phyloP scores from a whole-genome alignment of 2,329 filamentous ascomycete genomes.

The Colletotrichum costaricense region DNA sequence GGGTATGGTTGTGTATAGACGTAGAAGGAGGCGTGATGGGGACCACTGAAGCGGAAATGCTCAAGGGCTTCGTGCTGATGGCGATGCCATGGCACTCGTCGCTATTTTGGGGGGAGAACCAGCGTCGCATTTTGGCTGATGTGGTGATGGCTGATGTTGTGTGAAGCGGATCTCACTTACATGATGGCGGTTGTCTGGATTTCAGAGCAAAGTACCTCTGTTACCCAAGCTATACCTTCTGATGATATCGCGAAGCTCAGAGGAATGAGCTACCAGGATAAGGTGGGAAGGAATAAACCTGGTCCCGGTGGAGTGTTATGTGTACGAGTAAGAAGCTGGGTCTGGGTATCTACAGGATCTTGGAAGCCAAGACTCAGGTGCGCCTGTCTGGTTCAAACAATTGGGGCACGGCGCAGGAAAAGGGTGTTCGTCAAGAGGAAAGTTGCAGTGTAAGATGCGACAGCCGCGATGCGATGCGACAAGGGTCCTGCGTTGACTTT shows the following conservation, averaged over 20 bases:
- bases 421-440: not conserved
- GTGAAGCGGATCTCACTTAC: constrained; percentile 21
- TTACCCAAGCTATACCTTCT: not conserved
- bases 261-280: not conserved
- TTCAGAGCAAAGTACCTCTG: not conserved
- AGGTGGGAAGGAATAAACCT: not conserved
- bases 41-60: not conserved
- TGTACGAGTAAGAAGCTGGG: not conserved
- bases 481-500: constrained; percentile 26
- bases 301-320: constrained; percentile 3
- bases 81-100: constrained; percentile 9
- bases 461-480: constrained; percentile 26
- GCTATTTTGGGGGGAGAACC: constrained; percentile 23
- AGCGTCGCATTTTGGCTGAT: constrained; percentile 16
- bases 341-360: not conserved
- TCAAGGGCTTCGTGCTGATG: not conserved
- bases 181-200: constrained; percentile 4
- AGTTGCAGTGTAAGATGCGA: constrained; percentile 13
- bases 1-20: not conserved
- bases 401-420: not conserved
- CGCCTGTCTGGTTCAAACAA: not conserved
- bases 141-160: not conserved
- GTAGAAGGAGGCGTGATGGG: not conserved
- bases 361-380: constrained; percentile 4
- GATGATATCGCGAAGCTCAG: not conserved